phyloP scores from a whole-genome alignment of 2,329 filamentous ascomycete species.

The Colletotrichum echinochloae region DNA sequence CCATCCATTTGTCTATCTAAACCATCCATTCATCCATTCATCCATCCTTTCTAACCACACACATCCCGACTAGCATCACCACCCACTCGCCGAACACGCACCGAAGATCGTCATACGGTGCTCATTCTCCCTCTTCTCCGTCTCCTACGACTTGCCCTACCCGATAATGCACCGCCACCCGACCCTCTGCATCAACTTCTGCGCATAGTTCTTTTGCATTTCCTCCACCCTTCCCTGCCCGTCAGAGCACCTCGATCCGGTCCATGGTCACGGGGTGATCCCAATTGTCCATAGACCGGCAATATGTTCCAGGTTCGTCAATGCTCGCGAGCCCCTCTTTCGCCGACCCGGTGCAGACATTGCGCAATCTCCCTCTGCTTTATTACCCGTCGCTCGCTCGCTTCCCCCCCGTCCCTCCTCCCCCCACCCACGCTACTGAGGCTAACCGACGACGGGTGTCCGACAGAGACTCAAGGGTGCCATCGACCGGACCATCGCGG shows the following conservation, averaged over 20 bases:
- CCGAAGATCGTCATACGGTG: neutral
- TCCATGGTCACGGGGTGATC: conserved; percentile 40
- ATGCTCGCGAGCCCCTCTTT: conserved; percentile 27
- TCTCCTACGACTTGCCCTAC: neutral
- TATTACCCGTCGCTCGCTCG: neutral
- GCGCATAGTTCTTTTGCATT: conserved; percentile 27
- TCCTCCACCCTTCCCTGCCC: neutral
- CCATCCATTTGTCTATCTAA: no score
- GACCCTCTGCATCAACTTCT: conserved; percentile 8
- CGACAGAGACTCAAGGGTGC: conserved; percentile 82
- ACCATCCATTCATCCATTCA: neutral
- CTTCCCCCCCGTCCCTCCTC: neutral
- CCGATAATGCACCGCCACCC: conserved; percentile 33
- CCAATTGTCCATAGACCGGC: conserved; percentile 40
- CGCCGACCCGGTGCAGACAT: neutral
- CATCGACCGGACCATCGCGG: conserved; percentile 88
- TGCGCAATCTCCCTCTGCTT: neutral
- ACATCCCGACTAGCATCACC: neutral
- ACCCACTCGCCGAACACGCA: neutral
- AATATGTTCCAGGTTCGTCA: conserved; percentile 46
- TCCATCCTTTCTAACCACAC: neutral
- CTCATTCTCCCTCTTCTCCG: neutral
- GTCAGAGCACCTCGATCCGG: conserved; percentile 6
- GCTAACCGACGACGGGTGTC: conserved; percentile 17
- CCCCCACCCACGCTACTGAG: neutral